Percentiles rank a stretch among this genome's conserved stretches.
phyloP scores from a whole-genome alignment of 2,329 filamentous ascomycete species.

The Fusarium irregulare region DNA sequence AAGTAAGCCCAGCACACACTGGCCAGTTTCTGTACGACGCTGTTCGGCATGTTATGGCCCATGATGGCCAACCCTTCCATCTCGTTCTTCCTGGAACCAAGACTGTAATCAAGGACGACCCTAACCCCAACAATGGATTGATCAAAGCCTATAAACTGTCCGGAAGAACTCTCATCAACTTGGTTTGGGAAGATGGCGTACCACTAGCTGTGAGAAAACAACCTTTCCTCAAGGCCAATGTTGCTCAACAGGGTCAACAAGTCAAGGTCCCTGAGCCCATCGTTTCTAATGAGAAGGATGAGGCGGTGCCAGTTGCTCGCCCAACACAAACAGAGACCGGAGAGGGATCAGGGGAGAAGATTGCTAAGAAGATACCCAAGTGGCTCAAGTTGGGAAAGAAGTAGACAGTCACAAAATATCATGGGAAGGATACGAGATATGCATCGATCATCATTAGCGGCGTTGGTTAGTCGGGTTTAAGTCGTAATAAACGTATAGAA shows the following conservation, averaged over 20 bases:
- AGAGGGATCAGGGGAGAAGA: slow-evolving; percentile 61
- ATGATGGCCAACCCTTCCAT: slow-evolving; percentile 74
- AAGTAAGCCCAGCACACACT: slow-evolving; percentile 75
- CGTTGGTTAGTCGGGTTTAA: slow-evolving; percentile 18
- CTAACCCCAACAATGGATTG: slow-evolving; percentile 64
- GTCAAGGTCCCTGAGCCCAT: slow-evolving; percentile 72
- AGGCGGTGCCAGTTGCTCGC: slow-evolving; percentile 27
- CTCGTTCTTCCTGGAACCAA: slow-evolving; percentile 72
- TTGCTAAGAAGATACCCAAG: slow-evolving; percentile 80
- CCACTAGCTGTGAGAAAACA: slow-evolving; percentile 64
- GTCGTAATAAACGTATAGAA: not conserved
- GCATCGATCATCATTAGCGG: slow-evolving; percentile 26
- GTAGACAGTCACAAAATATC: slow-evolving; percentile 37
- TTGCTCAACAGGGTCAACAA: slow-evolving; percentile 72
- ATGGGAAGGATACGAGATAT: not conserved
- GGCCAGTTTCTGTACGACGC: slow-evolving; percentile 78
- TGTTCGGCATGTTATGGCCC: slow-evolving; percentile 76
- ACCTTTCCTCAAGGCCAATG: slow-evolving; percentile 68
- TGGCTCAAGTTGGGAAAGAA: slow-evolving; percentile 83
- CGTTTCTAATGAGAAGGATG: slow-evolving; percentile 55
- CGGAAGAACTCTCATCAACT: slow-evolving; percentile 78
- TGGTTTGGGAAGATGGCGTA: slow-evolving; percentile 77
- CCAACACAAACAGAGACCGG: slow-evolving; percentile 51
- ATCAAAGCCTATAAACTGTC: slow-evolving; percentile 78
- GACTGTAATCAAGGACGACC: slow-evolving; percentile 60